Evolutionary conservation across 495 filamentous ascomycete genomes (phyloP).

Genomic region (Annulohypoxylon moriforme): DNA sequence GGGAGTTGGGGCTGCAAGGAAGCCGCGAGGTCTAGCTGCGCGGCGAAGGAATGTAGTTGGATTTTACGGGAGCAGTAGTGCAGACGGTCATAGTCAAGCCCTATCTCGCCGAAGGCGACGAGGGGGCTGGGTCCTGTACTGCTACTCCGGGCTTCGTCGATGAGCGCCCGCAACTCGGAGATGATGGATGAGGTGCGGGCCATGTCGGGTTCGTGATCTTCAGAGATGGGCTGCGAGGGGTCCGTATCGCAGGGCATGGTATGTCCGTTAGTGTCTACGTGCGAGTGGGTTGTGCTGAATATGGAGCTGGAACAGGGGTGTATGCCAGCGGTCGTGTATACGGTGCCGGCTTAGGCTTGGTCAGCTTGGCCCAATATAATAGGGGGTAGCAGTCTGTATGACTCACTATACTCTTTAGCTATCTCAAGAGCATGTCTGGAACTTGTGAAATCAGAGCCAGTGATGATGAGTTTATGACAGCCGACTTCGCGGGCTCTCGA

Average conservation of each 20-base stretch:
- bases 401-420: slow-evolving; percentile 76
- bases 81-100: slow-evolving; percentile 93
- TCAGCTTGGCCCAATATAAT: slow-evolving; percentile 19
- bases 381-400: not conserved
- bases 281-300: slow-evolving; percentile 69
- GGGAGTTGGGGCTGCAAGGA: slow-evolving; percentile 78
- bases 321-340: slow-evolving; percentile 90
- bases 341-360: slow-evolving; percentile 70
- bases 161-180: slow-evolving; percentile 67
- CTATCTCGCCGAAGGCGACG: slow-evolving; percentile 94
- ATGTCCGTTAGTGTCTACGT: slow-evolving; percentile 54
- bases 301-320: slow-evolving; percentile 85
- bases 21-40: slow-evolving; percentile 78
- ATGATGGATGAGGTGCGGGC: slow-evolving; percentile 60
- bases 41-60: slow-evolving; percentile 86
- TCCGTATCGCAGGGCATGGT: slow-evolving; percentile 59
- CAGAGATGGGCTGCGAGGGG: slow-evolving; percentile 52
- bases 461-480: slow-evolving; percentile 90
- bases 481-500: slow-evolving; percentile 79
- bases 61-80: slow-evolving; percentile 78
- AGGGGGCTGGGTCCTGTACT: slow-evolving; percentile 56
- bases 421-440: slow-evolving; percentile 79
- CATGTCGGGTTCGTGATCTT: slow-evolving; percentile 54
- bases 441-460: slow-evolving; percentile 86
- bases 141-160: slow-evolving; percentile 54